These are phyloP conservation scores for Phytophthora meadii DNA, from an alignment of 352 stramenopile genomes.

Conservation along the genomic window DNA sequence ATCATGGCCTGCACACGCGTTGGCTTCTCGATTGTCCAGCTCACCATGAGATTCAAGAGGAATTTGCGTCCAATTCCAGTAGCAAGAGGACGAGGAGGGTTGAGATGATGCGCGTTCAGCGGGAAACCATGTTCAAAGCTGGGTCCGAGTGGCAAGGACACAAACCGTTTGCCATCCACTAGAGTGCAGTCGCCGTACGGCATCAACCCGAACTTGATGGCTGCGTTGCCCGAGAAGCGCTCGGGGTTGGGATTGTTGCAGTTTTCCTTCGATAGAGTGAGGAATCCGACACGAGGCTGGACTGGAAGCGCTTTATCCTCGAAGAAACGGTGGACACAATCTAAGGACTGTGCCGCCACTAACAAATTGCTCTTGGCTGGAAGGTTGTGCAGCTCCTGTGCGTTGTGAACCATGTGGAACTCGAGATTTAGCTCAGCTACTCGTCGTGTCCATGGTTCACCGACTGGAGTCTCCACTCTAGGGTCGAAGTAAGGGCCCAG, in stretches of 20 bases:
- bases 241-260: slow-evolving; percentile 58
- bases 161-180: slow-evolving; percentile 61
- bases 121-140: slow-evolving; percentile 75
- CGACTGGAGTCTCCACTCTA: slow-evolving; percentile 22
- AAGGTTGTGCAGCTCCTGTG: slow-evolving; percentile 40
- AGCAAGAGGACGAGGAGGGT: slow-evolving; percentile 18
- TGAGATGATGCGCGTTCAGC: slow-evolving; percentile 50
- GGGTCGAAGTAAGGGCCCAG: slow-evolving; percentile 53
- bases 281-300: slow-evolving; percentile 45
- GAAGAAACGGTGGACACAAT: slow-evolving; percentile 34
- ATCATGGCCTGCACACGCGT: slow-evolving; percentile 70
- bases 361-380: slow-evolving; percentile 50
- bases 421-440: slow-evolving; percentile 40
- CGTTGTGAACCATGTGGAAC: slow-evolving; percentile 50
- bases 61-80: slow-evolving; percentile 39
- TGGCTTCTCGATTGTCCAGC: slow-evolving; percentile 70
- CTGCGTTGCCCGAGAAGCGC: slow-evolving; percentile 30
- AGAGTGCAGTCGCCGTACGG: slow-evolving; percentile 72
- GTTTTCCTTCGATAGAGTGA: slow-evolving; percentile 58
- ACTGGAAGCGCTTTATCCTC: slow-evolving; percentile 21
- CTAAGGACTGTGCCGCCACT: slow-evolving; percentile 43
- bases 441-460: slow-evolving; percentile 34
- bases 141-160: slow-evolving; percentile 51
- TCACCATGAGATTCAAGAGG: slow-evolving; percentile 72
- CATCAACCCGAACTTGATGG: slow-evolving; percentile 60